Evolutionary conservation across 306 rosid genomes (phyloP), one percentile per base, ranked within the genome.

Genomic region (Quercus variabilis): DNA sequence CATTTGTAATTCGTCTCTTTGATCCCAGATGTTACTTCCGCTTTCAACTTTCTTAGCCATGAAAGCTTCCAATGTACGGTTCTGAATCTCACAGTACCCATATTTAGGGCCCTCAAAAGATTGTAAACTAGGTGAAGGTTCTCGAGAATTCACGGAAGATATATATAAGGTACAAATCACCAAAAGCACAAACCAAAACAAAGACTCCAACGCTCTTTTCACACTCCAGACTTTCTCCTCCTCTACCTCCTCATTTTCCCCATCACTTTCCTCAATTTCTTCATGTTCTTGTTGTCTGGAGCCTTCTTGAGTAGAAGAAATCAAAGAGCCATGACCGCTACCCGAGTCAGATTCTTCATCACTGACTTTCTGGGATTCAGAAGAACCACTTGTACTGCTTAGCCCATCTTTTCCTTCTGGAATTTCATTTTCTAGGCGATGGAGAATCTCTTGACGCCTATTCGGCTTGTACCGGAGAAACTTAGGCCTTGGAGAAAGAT

Each of bases 401-500:
- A 57, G 19, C 54, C 18, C 85, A 46, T 33, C 62, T 63, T 72
- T 58, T 15, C 46, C 77, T 60, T 43, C 86, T 11, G 7, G 70
- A 18, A 20, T 25, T 8, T 76, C 77, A 20, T 79, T 77, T 76
- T 59, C 78, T 54, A 5, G 54, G 12, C 82, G 87, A 77, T 59
- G 73, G 25, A 80, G 63, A 72, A 85, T 75, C 63, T 81, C 83
- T 12, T 58, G 41, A 35, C 88, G 73, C 80, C 87, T 76, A 33
- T 57, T 67, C 0, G 89, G 91, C 57, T 79, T 83, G 79, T 85
- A 85, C 19, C 87, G 81, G n/a, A 83, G 86, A 59, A 83, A 88
- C 26, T 62, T 75, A 30, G 91, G 91, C 52, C 91, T 79, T 17
- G 89, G 88, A 76, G 91, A 83, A 38, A 81, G 84, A 52, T 73